Conservation (phyloP, 345 rosid genomes). For the Adansonia digitata region DNA sequence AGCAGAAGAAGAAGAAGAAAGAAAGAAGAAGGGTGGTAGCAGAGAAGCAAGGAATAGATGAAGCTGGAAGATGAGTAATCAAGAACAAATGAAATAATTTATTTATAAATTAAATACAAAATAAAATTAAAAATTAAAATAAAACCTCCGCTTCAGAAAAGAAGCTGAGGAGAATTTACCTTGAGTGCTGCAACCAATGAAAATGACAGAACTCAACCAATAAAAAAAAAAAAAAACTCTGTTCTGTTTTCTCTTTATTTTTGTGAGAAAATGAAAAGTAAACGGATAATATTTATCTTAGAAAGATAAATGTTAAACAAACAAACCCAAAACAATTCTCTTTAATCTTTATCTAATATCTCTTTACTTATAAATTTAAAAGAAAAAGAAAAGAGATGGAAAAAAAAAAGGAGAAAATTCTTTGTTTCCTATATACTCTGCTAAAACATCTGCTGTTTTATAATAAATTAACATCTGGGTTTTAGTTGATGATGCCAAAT, state of each 20-base stretch:
- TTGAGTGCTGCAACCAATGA: constrained; percentile 50
- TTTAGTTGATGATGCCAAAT: background rate
- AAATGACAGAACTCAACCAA: constrained; percentile 42
- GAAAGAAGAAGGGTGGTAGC: constrained; percentile 20
- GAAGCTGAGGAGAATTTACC: constrained; percentile 38
- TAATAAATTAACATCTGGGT: background rate
- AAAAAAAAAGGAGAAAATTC: too few species aligned
- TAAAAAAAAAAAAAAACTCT: too few species aligned
- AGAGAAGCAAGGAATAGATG: constrained; percentile 22
- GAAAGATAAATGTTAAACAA: background rate
- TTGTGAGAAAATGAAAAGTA: background rate
- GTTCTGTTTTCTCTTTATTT: background rate
- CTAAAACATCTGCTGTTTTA: constrained; percentile 3
- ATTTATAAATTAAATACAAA: background rate
- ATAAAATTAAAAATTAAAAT: background rate
- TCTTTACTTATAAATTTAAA: background rate
- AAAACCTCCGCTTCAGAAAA: constrained; percentile 4
- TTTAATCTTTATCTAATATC: background rate
- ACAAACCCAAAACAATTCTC: background rate
- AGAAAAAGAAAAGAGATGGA: constrained; percentile 1
- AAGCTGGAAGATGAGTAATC: constrained; percentile 28
- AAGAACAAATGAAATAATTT: constrained; percentile 18
- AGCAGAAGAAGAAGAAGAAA: too few species aligned
- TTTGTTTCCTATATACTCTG: constrained; percentile 20
- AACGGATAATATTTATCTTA: constrained; percentile 18